Base-by-base conservation (phyloP, 768 basidiomycete species). In the Suillus lakei region DNA sequence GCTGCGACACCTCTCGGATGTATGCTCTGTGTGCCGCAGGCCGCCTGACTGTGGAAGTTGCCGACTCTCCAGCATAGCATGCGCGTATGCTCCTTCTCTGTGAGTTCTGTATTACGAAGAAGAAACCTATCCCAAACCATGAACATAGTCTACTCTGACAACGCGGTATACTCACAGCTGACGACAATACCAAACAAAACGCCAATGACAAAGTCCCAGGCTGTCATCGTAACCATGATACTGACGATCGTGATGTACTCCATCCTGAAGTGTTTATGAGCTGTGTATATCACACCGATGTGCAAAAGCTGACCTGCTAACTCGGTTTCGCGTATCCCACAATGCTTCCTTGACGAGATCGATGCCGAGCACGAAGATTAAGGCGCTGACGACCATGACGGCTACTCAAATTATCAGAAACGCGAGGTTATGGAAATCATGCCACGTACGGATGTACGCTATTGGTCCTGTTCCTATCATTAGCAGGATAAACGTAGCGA, bases 61-160 rank as follows among this genome's bases (percentile, higher is more conserved):
- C 91, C 0, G 89, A 86, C 60, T 93, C 89, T 1, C 96, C 96
- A 3, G 90, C 90, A 74, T 93, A 89, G 43, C 95, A 83, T 0
- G 90, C 86, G 10, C 97, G 88, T 66, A 99, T 95, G 68, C 95
- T 94, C 53, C 86, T 79, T 18, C 93, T 78, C 70, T 91, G 91
- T 0, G 96, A 98, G 65, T 93, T 97, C 72, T 97, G 94, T 2
- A 99, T 84, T n/a, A 99, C 97, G 72, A 99, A 99, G 81, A 97
- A 98, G 77, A 98, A 83, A 71, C 91, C 93, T 93, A 46, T 48
- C 41, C 30, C 46, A 9, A 46, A 28, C 34, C 21, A 2, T 41
- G 54, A 32, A 23, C 21, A 64, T 32, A 8, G 36, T 58, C 46
- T 32, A 23, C 66, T 50, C 5, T 5, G 8, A 58, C 12, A 46